phyloP scores from a whole-genome alignment of 2,329 filamentous ascomycete genomes.

The Fusarium tjaetaba region DNA sequence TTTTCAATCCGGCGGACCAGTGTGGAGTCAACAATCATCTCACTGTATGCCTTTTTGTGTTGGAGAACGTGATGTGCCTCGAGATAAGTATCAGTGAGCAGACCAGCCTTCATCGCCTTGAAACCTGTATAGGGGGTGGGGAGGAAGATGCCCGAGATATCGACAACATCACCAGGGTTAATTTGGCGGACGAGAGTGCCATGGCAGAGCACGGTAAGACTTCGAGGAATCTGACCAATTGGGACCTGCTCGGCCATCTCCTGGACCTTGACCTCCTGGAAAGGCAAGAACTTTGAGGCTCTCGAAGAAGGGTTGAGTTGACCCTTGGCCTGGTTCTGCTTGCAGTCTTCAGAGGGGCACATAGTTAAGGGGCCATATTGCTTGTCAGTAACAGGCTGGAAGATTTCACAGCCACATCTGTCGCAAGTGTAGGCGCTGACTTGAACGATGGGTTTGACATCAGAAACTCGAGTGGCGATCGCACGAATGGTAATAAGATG shows the following conservation, averaged over 20 bases:
- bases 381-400: constrained; percentile 92
- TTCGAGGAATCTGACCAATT: constrained; percentile 94
- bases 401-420: constrained; percentile 94
- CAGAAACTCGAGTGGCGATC: constrained; percentile 93
- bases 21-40: constrained; percentile 83
- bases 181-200: constrained; percentile 86
- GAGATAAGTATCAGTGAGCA: constrained; percentile 96
- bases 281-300: constrained; percentile 95
- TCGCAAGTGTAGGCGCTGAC: constrained; percentile 99
- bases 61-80: constrained; percentile 94
- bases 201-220: constrained; percentile 88
- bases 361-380: constrained; percentile 87
- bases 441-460: constrained; percentile 97
- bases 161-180: constrained; percentile 93
- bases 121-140: constrained; percentile 99
- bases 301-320: constrained; percentile 94
- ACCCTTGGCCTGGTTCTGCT: constrained; percentile 89
- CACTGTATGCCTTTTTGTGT: constrained; percentile 98
- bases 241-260: constrained; percentile 99
- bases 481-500: constrained; percentile 93
- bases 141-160: constrained; percentile 94
- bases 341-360: constrained; percentile 91
- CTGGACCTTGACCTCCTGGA: constrained; percentile 98
- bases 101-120: constrained; percentile 92
- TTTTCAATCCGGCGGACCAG: constrained; percentile 87